Conservation (phyloP, 2,329 filamentous ascomycete species). For the Tolypocladium amazonense region DNA sequence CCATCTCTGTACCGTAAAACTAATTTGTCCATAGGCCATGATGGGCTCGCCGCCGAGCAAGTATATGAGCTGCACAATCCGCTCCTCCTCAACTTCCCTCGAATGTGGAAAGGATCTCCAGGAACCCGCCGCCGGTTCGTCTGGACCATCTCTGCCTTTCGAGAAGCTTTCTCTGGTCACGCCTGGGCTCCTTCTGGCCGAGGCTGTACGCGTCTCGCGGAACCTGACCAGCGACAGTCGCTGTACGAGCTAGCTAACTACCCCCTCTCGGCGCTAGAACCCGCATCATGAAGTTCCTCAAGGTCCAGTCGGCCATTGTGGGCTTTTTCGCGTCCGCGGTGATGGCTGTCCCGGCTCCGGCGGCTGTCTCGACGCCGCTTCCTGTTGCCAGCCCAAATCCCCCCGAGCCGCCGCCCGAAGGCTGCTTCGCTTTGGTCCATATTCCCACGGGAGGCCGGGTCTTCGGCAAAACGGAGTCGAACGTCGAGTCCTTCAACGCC, state of each 20-base stretch:
- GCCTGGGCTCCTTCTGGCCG: not conserved
- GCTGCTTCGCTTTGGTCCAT: constrained; percentile 40
- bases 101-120: not conserved
- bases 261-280: not conserved
- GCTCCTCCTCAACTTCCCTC: not conserved
- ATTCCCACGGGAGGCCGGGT: constrained; percentile 49
- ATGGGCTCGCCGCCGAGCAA: not conserved
- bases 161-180: not conserved
- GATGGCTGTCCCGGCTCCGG: constrained; percentile 8
- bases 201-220: not conserved
- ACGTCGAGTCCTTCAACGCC: constrained; percentile 59
- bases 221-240: not conserved
- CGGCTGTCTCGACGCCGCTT: constrained; percentile 9
- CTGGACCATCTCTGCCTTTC: not conserved
- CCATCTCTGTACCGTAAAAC: too few relatives aligned
- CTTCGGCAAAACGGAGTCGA: constrained; percentile 29
- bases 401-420: constrained; percentile 20
- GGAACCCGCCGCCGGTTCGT: not conserved
- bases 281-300: not conserved
- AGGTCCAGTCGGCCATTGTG: not conserved
- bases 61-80: not conserved
- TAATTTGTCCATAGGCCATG: not conserved
- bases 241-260: not conserved
- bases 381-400: constrained; percentile 4
- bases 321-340: constrained; percentile 6